These are phyloP conservation scores for Trichoderma sp. DNA, from an alignment of 2,329 filamentous ascomycete species.

Conservation along the genomic window DNA sequence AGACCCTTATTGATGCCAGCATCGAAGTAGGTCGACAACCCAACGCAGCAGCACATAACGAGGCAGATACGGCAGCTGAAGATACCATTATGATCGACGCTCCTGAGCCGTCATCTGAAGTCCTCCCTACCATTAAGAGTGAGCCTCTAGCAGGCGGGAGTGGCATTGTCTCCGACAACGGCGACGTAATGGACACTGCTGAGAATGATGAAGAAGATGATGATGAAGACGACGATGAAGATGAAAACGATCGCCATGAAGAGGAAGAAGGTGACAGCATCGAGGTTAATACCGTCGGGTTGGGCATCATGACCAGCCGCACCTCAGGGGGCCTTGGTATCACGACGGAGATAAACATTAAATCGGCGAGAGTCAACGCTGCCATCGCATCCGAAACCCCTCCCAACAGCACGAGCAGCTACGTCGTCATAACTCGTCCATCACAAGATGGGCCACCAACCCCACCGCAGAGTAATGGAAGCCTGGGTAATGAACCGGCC, in stretches of 20 bases:
- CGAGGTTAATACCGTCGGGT: slow-evolving; percentile 45
- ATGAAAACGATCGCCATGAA: slow-evolving; percentile 35
- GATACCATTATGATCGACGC: slow-evolving; percentile 54
- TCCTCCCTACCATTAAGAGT: slow-evolving; percentile 41
- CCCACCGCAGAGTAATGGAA: slow-evolving; percentile 63
- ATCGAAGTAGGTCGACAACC: slow-evolving; percentile 52
- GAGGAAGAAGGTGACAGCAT: slow-evolving; percentile 41
- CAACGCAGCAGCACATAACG: slow-evolving; percentile 36
- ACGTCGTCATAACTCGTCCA: slow-evolving; percentile 32
- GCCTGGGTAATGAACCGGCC: slow-evolving; percentile 46
- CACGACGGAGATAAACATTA: slow-evolving; percentile 28
- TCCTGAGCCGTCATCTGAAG: slow-evolving; percentile 41
- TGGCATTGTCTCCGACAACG: slow-evolving; percentile 24
- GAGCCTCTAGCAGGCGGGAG: slow-evolving; percentile 19
- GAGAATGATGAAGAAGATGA: slow-evolving; percentile 41
- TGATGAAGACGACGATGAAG: slow-evolving; percentile 42
- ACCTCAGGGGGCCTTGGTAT: slow-evolving; percentile 21
- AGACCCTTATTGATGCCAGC: slow-evolving; percentile 67
- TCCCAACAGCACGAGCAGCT: slow-evolving; percentile 49
- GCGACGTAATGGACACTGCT: slow-evolving; percentile 37
- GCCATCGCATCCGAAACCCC: slow-evolving; percentile 41
- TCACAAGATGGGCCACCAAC: slow-evolving; percentile 55
- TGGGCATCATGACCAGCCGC: slow-evolving; percentile 28
- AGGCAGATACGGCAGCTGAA: slow-evolving; percentile 39
- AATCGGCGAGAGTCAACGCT: slow-evolving; percentile 25